A percentile compares a stretch with the other conserved stretches of the same genome.
Conservation (phyloP, 805 yeast genomes). For the Phaffomyces thermotolerans region DNA sequence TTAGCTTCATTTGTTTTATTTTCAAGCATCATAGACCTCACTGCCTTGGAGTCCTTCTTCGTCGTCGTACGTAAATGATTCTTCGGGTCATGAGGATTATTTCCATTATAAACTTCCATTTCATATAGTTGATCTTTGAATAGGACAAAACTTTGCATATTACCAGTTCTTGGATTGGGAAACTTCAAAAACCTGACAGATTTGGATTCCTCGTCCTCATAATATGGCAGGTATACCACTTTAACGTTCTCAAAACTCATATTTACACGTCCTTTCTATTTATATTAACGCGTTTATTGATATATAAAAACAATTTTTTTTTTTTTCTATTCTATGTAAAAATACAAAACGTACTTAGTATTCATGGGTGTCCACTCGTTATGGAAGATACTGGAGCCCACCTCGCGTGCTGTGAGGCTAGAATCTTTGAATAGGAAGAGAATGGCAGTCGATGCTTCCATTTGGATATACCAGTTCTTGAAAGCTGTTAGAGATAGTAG, state of each 20-base stretch:
- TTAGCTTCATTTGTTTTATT: slow-evolving; percentile 7
- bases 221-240: slow-evolving; percentile 12
- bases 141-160: slow-evolving; percentile 10
- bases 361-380: slow-evolving; percentile 92
- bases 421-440: slow-evolving; percentile 74
- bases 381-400: slow-evolving; percentile 88
- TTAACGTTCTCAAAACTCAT: slow-evolving; percentile 10
- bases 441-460: slow-evolving; percentile 95
- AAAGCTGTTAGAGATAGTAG: slow-evolving; percentile 92
- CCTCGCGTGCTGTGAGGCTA: slow-evolving; percentile 82
- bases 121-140: slow-evolving; percentile 28
- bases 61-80: slow-evolving; percentile 23
- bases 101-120: slow-evolving; percentile 31
- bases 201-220: neutral
- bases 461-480: slow-evolving; percentile 95
- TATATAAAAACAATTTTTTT: neutral
- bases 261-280: neutral
- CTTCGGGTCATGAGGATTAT: slow-evolving; percentile 28
- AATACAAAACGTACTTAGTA: too few relatives aligned
- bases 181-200: slow-evolving; percentile 9
- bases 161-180: slow-evolving; percentile 15
- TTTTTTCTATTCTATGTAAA: too few relatives aligned
- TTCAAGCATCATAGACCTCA: slow-evolving; percentile 32
- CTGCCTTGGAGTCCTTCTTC: slow-evolving; percentile 25
- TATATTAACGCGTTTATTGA: neutral